Conservation (phyloP, 805 yeast species). For the Spathaspora girioi region DNA sequence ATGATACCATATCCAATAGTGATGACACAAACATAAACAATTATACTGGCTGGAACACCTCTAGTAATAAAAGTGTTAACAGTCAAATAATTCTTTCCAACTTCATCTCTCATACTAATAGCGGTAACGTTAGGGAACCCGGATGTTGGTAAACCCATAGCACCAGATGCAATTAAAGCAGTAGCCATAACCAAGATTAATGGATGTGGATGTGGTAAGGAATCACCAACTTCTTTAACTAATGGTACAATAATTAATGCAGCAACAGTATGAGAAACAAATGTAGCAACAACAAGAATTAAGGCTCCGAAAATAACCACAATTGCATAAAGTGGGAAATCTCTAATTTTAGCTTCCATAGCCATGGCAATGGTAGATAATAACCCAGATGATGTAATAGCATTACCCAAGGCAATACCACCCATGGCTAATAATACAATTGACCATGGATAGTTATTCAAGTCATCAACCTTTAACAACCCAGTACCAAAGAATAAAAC, state of each 20-base stretch:
- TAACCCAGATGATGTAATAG: constrained; percentile 48
- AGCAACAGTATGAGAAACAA: constrained; percentile 44
- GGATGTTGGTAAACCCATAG: constrained; percentile 44
- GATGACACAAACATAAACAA: constrained; percentile 31
- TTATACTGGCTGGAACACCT: constrained; percentile 39
- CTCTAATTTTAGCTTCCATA: constrained; percentile 37
- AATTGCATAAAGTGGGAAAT: constrained; percentile 42
- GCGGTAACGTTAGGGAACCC: constrained; percentile 46
- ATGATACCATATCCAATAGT: constrained; percentile 41
- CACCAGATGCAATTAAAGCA: constrained; percentile 40
- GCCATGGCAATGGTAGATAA: constrained; percentile 44
- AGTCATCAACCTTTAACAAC: constrained; percentile 43
- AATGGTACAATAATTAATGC: constrained; percentile 41
- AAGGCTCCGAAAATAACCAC: constrained; percentile 43
- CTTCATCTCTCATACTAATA: constrained; percentile 40
- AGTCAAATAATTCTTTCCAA: constrained; percentile 37
- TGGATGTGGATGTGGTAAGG: constrained; percentile 35
- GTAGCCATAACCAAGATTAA: constrained; percentile 38
- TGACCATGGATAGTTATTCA: constrained; percentile 53
- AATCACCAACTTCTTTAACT: constrained; percentile 38
- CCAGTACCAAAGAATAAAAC: constrained; percentile 50
- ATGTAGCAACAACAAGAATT: constrained; percentile 39
- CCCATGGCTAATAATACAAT: constrained; percentile 55
- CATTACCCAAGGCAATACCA: constrained; percentile 51
- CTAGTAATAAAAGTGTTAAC: constrained; percentile 40